These are phyloP conservation scores for Heterobasidion irregulare DNA, from an alignment of 1,284 basidiomycete genomes.

Conservation along the genomic window DNA sequence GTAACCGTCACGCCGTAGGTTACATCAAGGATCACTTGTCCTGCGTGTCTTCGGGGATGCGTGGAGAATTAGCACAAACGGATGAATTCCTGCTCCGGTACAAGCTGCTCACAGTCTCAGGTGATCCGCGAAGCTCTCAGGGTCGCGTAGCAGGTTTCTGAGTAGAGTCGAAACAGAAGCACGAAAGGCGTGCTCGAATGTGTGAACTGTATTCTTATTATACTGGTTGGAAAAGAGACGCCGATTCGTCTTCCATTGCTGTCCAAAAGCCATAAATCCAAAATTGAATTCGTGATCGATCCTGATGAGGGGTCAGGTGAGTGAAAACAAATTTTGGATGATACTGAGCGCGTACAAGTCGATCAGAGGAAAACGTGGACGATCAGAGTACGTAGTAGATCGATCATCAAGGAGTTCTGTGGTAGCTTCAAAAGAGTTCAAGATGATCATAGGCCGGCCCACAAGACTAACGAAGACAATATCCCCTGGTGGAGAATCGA, in stretches of 20 bases:
- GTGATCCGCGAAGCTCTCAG: too few species aligned
- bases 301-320: background rate
- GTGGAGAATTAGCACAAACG: background rate
- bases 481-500: background rate
- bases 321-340: background rate
- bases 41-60: too few species aligned
- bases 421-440: background rate
- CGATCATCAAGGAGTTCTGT: background rate
- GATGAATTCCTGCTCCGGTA: background rate
- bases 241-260: background rate
- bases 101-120: background rate
- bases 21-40: background rate
- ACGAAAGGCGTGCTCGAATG: too few species aligned
- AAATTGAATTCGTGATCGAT: background rate
- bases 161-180: too few species aligned
- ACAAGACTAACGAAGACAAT: background rate
- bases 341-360: background rate
- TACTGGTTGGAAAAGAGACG: background rate
- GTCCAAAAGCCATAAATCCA: background rate
- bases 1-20: background rate
- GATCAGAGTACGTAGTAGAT: background rate
- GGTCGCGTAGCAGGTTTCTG: too few species aligned
- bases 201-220: background rate
- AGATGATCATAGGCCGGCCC: background rate
- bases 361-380: background rate